Conservation (phyloP, 352 stramenopile genomes). For the Phytophthora idaei region DNA sequence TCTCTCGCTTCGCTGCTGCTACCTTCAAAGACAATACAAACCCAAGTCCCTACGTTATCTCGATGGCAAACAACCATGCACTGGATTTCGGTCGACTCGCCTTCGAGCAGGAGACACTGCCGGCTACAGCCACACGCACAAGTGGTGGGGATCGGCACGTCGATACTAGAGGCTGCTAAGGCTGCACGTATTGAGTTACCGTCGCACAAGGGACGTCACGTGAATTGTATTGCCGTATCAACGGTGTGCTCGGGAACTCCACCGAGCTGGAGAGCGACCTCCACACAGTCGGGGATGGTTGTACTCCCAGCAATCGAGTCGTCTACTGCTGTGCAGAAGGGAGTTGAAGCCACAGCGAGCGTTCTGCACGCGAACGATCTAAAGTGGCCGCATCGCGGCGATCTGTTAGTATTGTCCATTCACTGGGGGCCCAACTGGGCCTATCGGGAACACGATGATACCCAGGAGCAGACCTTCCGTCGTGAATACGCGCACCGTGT, state of each 20-base stretch:
- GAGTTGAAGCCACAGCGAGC: no score
- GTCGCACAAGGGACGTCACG: constrained; percentile 1
- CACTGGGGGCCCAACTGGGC: constrained; percentile 55
- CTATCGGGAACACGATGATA: constrained; percentile 18
- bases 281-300: constrained; percentile 20
- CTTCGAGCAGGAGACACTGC: constrained; percentile 44
- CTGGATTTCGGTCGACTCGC: constrained; percentile 48
- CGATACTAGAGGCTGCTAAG: constrained; percentile 22
- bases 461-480: constrained; percentile 25
- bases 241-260: constrained; percentile 4
- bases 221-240: constrained; percentile 30
- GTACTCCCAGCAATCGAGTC: no score
- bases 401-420: constrained; percentile 44
- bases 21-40: neutral
- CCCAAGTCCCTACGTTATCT: constrained; percentile 42
- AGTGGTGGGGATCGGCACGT: constrained; percentile 34
- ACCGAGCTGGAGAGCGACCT: constrained; percentile 34
- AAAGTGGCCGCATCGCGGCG: constrained; percentile 16
- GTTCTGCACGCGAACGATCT: constrained; percentile 9
- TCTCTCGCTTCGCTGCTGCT: no score
- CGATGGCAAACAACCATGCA: constrained; percentile 54
- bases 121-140: constrained; percentile 21
- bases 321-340: no score
- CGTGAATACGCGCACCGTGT: no score
- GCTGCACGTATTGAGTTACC: constrained; percentile 18